Conservation (phyloP, 1,284 basidiomycete species). For the Rhodotorula sp. region DNA sequence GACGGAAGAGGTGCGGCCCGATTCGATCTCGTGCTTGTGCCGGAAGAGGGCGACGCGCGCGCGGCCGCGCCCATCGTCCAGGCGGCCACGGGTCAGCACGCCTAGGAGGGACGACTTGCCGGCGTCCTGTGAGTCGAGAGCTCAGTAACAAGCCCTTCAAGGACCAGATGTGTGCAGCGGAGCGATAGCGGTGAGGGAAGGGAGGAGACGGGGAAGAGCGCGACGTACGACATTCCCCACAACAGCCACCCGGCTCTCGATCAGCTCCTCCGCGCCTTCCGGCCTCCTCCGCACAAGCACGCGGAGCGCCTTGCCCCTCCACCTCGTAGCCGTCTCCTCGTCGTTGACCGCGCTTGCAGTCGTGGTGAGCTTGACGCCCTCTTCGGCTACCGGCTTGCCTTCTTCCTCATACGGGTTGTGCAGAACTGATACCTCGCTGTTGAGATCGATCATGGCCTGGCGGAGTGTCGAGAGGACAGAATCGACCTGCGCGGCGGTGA, state of each 20-base stretch:
- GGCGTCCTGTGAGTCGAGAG: constrained; percentile 52
- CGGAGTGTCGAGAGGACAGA: constrained; percentile 27
- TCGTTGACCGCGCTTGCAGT: constrained; percentile 35
- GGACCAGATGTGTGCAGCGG: neutral
- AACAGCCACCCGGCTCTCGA: constrained; percentile 89
- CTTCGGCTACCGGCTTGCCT: neutral
- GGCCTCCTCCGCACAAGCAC: constrained; percentile 43
- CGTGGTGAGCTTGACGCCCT: constrained; percentile 9
- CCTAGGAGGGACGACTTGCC: constrained; percentile 94
- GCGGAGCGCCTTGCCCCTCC: constrained; percentile 42
- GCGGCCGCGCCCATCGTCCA: constrained; percentile 93
- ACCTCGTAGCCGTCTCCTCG: constrained; percentile 33
- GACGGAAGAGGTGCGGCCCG: constrained; percentile 73
- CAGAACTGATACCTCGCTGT: constrained; percentile 24
- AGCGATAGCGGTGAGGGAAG: neutral
- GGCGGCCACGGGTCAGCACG: constrained; percentile 63
- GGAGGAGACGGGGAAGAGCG: neutral
- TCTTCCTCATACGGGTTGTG: constrained; percentile 33
- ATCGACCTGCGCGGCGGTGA: constrained; percentile 18
- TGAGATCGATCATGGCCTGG: neutral
- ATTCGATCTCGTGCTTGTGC: constrained; percentile 97
- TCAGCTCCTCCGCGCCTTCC: constrained; percentile 50
- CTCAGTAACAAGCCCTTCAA: no score
- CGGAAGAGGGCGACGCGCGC: constrained; percentile 90
- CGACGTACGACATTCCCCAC: constrained; percentile 68